Percentiles rank a stretch among this genome's conserved stretches.
Conservation (phyloP, 768 basidiomycete species). For the Naganishia onofrii region DNA sequence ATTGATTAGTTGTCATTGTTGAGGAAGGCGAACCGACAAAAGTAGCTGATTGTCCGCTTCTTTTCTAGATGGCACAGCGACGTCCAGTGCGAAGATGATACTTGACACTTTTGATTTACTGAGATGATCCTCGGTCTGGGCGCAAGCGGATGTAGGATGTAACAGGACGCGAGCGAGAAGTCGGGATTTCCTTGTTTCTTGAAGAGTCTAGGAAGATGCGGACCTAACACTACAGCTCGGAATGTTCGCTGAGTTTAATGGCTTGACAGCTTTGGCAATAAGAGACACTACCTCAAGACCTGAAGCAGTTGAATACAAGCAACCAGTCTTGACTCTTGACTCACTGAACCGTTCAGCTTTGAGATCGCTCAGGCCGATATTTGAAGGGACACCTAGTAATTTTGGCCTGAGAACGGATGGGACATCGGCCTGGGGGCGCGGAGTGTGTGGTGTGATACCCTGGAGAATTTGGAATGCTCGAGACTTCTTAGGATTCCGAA, state of each 20-base stretch:
- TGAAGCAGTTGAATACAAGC: no score
- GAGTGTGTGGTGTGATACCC: constrained; percentile 1
- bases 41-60: not conserved
- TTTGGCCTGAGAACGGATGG: no score
- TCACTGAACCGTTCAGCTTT: not conserved
- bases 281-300: no score
- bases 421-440: no score
- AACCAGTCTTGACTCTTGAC: not conserved
- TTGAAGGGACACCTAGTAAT: no score
- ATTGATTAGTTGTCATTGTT: not conserved
- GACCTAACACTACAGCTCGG: not conserved
- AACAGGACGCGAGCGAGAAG: not conserved
- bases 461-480: constrained; percentile 15
- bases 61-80: not conserved
- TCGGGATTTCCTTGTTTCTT: not conserved
- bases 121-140: not conserved
- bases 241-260: no score
- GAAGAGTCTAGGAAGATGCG: no score
- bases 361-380: not conserved
- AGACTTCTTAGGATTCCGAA: not conserved
- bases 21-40: not conserved
- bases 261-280: no score
- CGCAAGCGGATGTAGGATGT: not conserved
- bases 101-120: not conserved
- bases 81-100: not conserved